Base-by-base conservation (phyloP, 148 eudicot genomes). In the Limonium bicolor region DNA sequence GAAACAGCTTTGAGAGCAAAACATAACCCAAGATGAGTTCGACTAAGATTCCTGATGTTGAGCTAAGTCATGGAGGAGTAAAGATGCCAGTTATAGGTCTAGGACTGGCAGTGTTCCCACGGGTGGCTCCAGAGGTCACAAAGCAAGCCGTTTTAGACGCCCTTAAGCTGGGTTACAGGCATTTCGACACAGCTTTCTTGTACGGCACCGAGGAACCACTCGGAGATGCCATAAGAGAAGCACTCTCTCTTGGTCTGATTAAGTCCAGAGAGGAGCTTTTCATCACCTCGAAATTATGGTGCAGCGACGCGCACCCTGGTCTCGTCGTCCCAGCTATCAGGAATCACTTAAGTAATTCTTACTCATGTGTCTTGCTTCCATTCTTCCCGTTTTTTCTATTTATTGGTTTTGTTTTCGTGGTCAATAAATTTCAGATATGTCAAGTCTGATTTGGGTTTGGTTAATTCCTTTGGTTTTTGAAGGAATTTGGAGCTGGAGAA, bases 401-500 rank as follows among this genome's bases (percentile, higher is more conserved):
- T n/a, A n/a, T n/a, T n/a, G n/a, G n/a, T n/a, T n/a, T n/a, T n/a
- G n/a, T n/a, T n/a, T n/a, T n/a, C n/a, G n/a, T n/a, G n/a, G n/a
- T n/a, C n/a, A 27, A 21, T 26, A 35, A 2, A 14, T 12, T 15
- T 36, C 13, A n/a, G n/a, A n/a, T n/a, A n/a, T n/a, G n/a, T n/a
- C 13, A 3, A 36, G 0, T 33, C 36, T 38, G 0, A 18, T 38
- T 38, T 39, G 44, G 44, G 2, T 40, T 24, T 20, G 44, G n/a
- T n/a, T n/a, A n/a, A n/a, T n/a, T n/a, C n/a, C n/a, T 41, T 41
- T 35, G 1, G 17, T n/a, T 6, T 6, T 7, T 29, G 27, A 46
- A 73, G 78, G 28, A 65, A 67, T 4, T 46, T 74, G 39, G 46
- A 63, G 20, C 4, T 74, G 61, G 87, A 71, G 0, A 74, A 74